These are phyloP conservation scores for Lablab purpureus DNA, from an alignment of 306 rosid species.

Conservation along the genomic window DNA sequence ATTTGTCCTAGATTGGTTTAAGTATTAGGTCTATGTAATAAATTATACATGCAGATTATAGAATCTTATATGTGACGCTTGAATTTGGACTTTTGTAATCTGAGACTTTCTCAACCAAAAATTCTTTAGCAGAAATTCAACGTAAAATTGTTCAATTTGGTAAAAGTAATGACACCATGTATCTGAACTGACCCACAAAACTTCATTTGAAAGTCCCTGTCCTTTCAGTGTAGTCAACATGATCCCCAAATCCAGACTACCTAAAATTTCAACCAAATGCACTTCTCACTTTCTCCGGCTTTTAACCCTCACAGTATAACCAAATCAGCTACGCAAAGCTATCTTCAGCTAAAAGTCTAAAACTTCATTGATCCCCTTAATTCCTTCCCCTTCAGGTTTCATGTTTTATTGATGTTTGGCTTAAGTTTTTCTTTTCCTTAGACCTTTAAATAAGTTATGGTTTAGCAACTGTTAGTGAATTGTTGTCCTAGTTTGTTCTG, in stretches of 20 bases:
- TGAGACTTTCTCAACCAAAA: slow-evolving; percentile 1
- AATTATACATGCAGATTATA: slow-evolving; percentile 22
- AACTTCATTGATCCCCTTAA: no score
- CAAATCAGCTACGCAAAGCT: no score
- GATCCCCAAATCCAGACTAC: no score
- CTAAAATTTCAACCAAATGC: no score
- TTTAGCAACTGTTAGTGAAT: neutral
- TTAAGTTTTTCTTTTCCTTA: neutral
- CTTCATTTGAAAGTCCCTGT: no score
- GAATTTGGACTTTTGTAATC: neutral
- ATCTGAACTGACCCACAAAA: no score
- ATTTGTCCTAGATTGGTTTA: neutral
- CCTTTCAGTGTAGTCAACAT: no score
- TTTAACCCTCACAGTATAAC: no score
- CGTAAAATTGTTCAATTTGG: neutral
- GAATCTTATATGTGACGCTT: slow-evolving; percentile 20
- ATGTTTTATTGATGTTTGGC: neutral
- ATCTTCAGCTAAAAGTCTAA: no score
- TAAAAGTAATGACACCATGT: no score
- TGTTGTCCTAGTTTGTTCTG: slow-evolving; percentile 18
- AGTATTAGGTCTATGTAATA: neutral
- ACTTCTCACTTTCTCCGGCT: no score
- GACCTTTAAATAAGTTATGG: neutral
- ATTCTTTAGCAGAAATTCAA: slow-evolving; percentile 1
- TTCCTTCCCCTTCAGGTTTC: neutral